Conservation (phyloP, 2,329 filamentous ascomycete species). For the Aureobasidium melanogenum region DNA sequence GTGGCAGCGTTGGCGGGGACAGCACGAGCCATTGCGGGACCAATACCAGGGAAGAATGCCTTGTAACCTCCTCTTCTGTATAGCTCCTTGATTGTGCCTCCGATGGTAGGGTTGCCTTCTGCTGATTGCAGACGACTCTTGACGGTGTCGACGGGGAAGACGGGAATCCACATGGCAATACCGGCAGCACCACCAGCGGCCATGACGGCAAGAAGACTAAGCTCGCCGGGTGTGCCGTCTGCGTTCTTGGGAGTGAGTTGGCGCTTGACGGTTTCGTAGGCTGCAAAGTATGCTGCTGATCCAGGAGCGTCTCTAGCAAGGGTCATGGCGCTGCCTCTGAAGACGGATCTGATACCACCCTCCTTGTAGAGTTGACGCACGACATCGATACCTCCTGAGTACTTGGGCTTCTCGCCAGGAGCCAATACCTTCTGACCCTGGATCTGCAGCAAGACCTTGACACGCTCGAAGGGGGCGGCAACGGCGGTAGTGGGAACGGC, state of each 20-base stretch:
- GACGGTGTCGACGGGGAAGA: slow-evolving; percentile 95
- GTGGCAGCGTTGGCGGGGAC: slow-evolving; percentile 96
- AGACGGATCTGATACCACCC: slow-evolving; percentile 83
- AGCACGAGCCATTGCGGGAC: slow-evolving; percentile 81
- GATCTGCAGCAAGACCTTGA: slow-evolving; percentile 97
- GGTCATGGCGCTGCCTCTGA: slow-evolving; percentile 83
- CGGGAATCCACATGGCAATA: slow-evolving; percentile 98
- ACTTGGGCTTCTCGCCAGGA: slow-evolving; percentile 86
- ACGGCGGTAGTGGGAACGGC: slow-evolving; percentile 96
- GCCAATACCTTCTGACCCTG: slow-evolving; percentile 81
- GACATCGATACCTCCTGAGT: slow-evolving; percentile 79
- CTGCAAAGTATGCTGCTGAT: slow-evolving; percentile 89
- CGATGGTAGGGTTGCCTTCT: slow-evolving; percentile 72
- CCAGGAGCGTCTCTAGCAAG: slow-evolving; percentile 90
- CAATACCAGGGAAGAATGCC: slow-evolving; percentile 96
- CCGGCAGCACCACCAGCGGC: slow-evolving; percentile 83
- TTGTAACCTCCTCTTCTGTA: slow-evolving; percentile 74
- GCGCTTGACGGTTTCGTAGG: slow-evolving; percentile 94
- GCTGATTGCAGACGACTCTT: slow-evolving; percentile 91
- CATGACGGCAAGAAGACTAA: slow-evolving; percentile 76
- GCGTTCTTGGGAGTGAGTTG: slow-evolving; percentile 74
- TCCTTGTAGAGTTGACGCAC: slow-evolving; percentile 88
- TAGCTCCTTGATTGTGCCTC: slow-evolving; percentile 70
- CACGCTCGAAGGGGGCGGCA: slow-evolving; percentile 97
- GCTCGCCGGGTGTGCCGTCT: slow-evolving; percentile 59